These are phyloP conservation scores for Wickerhamiella sorbophila DNA, from an alignment of 805 yeast genomes.

Conservation along the genomic window DNA sequence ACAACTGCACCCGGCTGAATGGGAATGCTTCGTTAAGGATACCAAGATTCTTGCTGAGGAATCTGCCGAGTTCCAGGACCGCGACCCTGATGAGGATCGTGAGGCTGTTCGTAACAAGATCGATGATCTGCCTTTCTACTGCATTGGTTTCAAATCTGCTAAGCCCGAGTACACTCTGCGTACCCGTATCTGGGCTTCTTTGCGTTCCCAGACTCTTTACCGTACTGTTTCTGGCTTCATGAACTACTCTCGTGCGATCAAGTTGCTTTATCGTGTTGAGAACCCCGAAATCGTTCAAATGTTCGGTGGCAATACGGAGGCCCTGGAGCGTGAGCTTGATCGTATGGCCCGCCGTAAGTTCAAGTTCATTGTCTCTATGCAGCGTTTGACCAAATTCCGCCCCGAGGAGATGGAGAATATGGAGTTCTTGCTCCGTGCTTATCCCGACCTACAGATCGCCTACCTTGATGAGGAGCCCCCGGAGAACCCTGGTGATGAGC, in stretches of 20 bases:
- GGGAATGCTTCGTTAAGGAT: conserved; percentile 96
- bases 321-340: conserved; percentile 86
- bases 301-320: conserved; percentile 98
- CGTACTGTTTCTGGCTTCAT: conserved; percentile 96
- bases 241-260: conserved; percentile 96
- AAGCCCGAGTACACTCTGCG: conserved; percentile 93
- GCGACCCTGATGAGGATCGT: conserved; percentile 36
- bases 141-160: conserved; percentile 94
- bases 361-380: conserved; percentile 75
- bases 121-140: conserved; percentile 86
- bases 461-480: conserved; percentile 84
- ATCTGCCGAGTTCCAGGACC: conserved; percentile 60
- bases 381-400: conserved; percentile 53
- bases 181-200: conserved; percentile 97
- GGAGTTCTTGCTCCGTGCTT: conserved; percentile 50
- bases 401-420: conserved; percentile 55
- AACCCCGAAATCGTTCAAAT: conserved; percentile 91
- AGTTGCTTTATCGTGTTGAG: conserved; percentile 84
- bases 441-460: conserved; percentile 65
- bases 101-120: conserved; percentile 71
- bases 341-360: conserved; percentile 70
- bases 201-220: conserved; percentile 90
- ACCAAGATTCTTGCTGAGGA: conserved; percentile 92
- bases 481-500: conserved; percentile 31
- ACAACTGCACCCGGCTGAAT: conserved; percentile 90